Conservation (phyloP, 2,329 filamentous ascomycete species). For the Colletotrichum salicis region DNA sequence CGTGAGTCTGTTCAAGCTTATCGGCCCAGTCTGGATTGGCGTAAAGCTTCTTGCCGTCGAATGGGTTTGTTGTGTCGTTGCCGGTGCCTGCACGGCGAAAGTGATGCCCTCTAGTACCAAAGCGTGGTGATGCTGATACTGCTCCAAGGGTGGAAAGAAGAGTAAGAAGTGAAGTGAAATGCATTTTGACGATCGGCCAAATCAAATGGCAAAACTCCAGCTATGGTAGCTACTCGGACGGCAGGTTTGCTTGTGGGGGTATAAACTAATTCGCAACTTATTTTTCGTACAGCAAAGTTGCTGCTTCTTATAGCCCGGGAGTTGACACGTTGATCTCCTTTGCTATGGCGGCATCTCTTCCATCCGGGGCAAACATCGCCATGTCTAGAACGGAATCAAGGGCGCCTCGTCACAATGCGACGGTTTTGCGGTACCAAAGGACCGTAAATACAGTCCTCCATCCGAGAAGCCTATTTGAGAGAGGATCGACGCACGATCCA, state of each 20-base stretch:
- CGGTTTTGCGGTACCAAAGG: neutral
- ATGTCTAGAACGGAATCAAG: slow-evolving; percentile 21
- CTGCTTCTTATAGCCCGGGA: neutral
- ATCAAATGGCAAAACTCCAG: neutral
- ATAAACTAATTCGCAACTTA: neutral
- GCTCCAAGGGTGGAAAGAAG: slow-evolving; percentile 29
- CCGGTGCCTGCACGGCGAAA: slow-evolving; percentile 2
- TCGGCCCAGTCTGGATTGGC: slow-evolving; percentile 54
- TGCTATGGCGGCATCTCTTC: neutral
- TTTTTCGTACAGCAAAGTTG: neutral
- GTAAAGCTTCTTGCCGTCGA: slow-evolving; percentile 59
- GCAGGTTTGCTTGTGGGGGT: neutral
- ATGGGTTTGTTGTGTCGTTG: slow-evolving; percentile 49
- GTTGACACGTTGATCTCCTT: no score
- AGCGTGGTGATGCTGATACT: slow-evolving; percentile 33
- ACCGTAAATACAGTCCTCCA: neutral
- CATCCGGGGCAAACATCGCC: neutral
- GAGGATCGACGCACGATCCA: neutral
- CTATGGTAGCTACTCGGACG: neutral
- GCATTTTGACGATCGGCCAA: slow-evolving; percentile 14
- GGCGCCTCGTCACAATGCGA: slow-evolving; percentile 11
- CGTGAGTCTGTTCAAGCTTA: slow-evolving; percentile 53
- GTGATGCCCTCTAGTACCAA: slow-evolving; percentile 16
- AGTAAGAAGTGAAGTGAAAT: slow-evolving; percentile 31
- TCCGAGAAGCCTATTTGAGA: slow-evolving; percentile 11